phyloP scores from a whole-genome alignment of 1,284 basidiomycete genomes.

The Cutaneotrichosporon sp. region DNA sequence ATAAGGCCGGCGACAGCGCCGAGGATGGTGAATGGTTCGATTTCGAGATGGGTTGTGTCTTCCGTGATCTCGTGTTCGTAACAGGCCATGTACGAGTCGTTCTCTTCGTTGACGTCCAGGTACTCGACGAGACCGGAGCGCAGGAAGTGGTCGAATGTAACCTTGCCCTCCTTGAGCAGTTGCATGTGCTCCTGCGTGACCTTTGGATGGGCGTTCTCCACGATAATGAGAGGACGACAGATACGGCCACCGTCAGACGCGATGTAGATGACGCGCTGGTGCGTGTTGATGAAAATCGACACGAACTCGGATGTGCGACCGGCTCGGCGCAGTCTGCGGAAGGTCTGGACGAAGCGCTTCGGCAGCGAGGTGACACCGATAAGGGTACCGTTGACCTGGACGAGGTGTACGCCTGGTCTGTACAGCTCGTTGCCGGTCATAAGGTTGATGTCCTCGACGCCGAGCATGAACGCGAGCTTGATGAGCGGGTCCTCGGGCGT shows the following conservation, averaged over 20 bases:
- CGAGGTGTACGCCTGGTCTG: slow-evolving; percentile 83
- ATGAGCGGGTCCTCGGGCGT: slow-evolving; percentile 95
- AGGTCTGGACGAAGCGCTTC: slow-evolving; percentile 79
- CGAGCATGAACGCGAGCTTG: slow-evolving; percentile 85
- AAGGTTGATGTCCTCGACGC: slow-evolving; percentile 92
- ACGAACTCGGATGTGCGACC: slow-evolving; percentile 95
- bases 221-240: slow-evolving; percentile 97
- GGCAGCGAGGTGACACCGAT: slow-evolving; percentile 90
- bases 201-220: slow-evolving; percentile 75
- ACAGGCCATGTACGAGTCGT: slow-evolving; percentile 93
- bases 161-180: slow-evolving; percentile 74
- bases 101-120: slow-evolving; percentile 98
- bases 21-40: slow-evolving; percentile 96
- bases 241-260: slow-evolving; percentile 97
- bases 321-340: slow-evolving; percentile 87
- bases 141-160: slow-evolving; percentile 94
- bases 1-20: slow-evolving; percentile 98
- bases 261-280: slow-evolving; percentile 93
- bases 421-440: slow-evolving; percentile 96
- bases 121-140: slow-evolving; percentile 97
- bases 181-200: slow-evolving; percentile 79
- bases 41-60: slow-evolving; percentile 91
- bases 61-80: slow-evolving; percentile 85
- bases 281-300: slow-evolving; percentile 93
- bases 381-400: slow-evolving; percentile 95